A percentile compares a stretch with the other conserved stretches of the same genome.
phyloP scores from a whole-genome alignment of 2,329 filamentous ascomycete genomes.

The Verticillium albo-atrum region DNA sequence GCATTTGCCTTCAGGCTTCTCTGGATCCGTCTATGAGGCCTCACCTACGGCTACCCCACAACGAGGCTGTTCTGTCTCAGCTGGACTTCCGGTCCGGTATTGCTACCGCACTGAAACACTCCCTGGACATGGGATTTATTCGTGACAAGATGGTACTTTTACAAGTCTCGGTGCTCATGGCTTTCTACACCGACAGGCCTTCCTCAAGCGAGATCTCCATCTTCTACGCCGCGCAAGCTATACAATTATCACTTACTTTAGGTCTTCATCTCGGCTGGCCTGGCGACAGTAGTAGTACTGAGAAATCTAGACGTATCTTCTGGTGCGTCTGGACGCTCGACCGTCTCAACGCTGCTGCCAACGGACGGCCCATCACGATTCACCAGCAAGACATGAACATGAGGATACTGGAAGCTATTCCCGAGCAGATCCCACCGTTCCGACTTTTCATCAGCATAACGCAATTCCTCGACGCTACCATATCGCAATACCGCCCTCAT shows the following conservation, averaged over 20 bases:
- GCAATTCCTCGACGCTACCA: slow-evolving; percentile 14
- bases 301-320: slow-evolving; percentile 14
- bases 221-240: slow-evolving; percentile 15
- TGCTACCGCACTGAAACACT: slow-evolving; percentile 10
- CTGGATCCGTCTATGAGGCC: slow-evolving; percentile 12
- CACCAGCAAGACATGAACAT: slow-evolving; percentile 16
- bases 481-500: slow-evolving; percentile 16
- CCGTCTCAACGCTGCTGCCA: slow-evolving; percentile 16
- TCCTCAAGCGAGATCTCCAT: slow-evolving; percentile 11
- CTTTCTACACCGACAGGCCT: slow-evolving; percentile 13
- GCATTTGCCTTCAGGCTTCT: slow-evolving; percentile 15
- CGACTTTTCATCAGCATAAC: slow-evolving; percentile 16
- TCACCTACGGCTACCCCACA: slow-evolving; percentile 10
- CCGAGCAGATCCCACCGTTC: slow-evolving; percentile 15
- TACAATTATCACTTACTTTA: slow-evolving; percentile 17
- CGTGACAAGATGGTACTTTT: slow-evolving; percentile 10
- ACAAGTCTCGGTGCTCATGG: slow-evolving; percentile 12
- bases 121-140: slow-evolving; percentile 12
- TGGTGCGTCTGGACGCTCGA: slow-evolving; percentile 19
- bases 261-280: slow-evolving; percentile 18
- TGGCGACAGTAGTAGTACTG: slow-evolving; percentile 12
- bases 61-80: slow-evolving; percentile 6
- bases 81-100: slow-evolving; percentile 10
- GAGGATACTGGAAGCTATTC: slow-evolving; percentile 13
- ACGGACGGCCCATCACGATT: slow-evolving; percentile 17